phyloP scores from a whole-genome alignment of 2,329 filamentous ascomycete genomes.

The Sporothrix pallida region DNA sequence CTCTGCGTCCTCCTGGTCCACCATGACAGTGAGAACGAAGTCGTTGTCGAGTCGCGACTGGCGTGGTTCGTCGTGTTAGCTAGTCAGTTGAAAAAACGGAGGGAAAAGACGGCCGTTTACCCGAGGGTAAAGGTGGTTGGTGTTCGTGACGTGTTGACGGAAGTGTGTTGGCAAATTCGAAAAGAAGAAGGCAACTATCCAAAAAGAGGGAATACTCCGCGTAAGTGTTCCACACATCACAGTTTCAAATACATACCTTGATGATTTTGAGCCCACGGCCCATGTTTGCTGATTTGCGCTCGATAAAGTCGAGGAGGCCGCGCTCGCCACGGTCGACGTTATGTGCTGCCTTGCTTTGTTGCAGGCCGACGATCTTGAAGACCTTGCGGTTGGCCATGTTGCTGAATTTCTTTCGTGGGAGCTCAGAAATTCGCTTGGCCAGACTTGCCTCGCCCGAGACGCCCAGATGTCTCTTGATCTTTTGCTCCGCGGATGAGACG shows the following conservation, averaged over 20 bases:
- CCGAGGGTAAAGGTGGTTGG: not conserved
- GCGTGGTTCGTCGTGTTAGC: slow-evolving; percentile 65
- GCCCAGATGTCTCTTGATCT: slow-evolving; percentile 43
- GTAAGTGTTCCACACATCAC: slow-evolving; percentile 20
- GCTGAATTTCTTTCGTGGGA: slow-evolving; percentile 38
- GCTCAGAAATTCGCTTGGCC: slow-evolving; percentile 39
- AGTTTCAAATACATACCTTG: slow-evolving; percentile 70
- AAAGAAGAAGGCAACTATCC: not conserved
- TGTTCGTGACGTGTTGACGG: not conserved
- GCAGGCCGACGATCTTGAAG: slow-evolving; percentile 66
- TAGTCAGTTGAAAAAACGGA: slow-evolving; percentile 59
- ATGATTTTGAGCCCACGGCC: slow-evolving; percentile 67
- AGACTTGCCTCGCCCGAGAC: slow-evolving; percentile 40
- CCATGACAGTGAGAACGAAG: slow-evolving; percentile 66
- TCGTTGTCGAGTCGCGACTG: slow-evolving; percentile 73
- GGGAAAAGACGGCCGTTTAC: not conserved
- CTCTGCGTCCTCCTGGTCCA: slow-evolving; percentile 67
- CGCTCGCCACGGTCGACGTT: slow-evolving; percentile 71
- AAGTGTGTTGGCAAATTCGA: not conserved
- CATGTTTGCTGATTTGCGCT: slow-evolving; percentile 69
- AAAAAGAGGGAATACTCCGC: not conserved
- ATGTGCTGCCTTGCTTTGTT: slow-evolving; percentile 68
- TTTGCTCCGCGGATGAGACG: slow-evolving; percentile 32
- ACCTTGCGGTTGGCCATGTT: slow-evolving; percentile 44
- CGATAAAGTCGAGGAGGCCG: slow-evolving; percentile 70